Conservation (phyloP, 495 filamentous ascomycete species). For the Annulohypoxylon stygium region DNA sequence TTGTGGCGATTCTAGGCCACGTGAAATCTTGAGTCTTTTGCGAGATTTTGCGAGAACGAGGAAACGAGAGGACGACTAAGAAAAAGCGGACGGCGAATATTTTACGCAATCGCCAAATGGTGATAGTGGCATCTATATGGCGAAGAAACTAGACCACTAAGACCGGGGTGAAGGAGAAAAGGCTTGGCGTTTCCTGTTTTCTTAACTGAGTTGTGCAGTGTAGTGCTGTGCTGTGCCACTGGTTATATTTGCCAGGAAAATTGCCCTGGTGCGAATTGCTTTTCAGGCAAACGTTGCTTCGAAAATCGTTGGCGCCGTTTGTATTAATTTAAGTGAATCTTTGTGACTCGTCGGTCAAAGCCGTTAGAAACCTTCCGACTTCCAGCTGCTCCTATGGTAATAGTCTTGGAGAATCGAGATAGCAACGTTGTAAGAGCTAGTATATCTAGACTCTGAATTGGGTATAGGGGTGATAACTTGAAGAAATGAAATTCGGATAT, state of each 20-base stretch:
- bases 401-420: not conserved
- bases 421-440: constrained; percentile 38
- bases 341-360: constrained; percentile 8
- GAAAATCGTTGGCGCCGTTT: constrained; percentile 6
- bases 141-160: not conserved
- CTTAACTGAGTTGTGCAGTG: not conserved
- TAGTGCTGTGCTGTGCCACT: not conserved
- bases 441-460: constrained; percentile 2
- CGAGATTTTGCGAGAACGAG: not conserved
- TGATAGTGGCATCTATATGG: constrained; percentile 15
- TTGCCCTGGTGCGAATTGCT: constrained; percentile 14
- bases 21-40: constrained; percentile 1
- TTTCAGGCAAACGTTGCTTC: constrained; percentile 15
- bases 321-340: constrained; percentile 9
- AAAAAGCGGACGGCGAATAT: constrained; percentile 13
- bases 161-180: not conserved
- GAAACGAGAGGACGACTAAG: constrained; percentile 12
- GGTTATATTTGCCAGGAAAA: constrained; percentile 9
- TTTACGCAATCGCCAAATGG: constrained; percentile 26
- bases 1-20: constrained; percentile 29
- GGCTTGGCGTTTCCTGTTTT: constrained; percentile 15
- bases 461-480: not conserved
- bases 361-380: not conserved
- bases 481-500: constrained; percentile 2
- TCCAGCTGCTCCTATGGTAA: not conserved